Conservation (phyloP, 2,329 filamentous ascomycete genomes). For the Corniculantispora saksenae region DNA sequence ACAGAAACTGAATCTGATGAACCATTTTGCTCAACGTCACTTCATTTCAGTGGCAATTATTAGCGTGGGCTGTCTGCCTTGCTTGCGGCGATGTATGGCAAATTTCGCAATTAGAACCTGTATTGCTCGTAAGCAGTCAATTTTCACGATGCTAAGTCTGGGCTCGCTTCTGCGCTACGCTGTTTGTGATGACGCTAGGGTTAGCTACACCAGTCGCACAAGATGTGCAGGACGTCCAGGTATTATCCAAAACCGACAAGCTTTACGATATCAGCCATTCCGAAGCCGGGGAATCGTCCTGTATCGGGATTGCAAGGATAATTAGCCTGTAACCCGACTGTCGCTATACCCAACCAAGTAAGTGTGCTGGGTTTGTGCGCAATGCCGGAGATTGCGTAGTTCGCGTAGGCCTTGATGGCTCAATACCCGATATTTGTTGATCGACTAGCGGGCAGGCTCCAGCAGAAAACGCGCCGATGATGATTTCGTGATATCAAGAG, state of each 20-base stretch:
- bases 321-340: background rate
- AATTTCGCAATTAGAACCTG: background rate
- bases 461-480: too few species aligned
- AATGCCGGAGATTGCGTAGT: background rate
- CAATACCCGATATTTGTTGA: background rate
- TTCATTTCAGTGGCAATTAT: background rate
- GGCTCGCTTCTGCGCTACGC: background rate
- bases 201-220: background rate
- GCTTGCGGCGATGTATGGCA: background rate
- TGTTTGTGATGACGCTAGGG: background rate
- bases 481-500: too few species aligned
- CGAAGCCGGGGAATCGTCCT: background rate
- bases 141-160: background rate
- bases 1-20: background rate
- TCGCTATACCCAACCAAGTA: background rate
- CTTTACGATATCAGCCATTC: background rate
- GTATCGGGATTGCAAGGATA: constrained; percentile 2
- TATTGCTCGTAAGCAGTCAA: background rate
- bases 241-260: background rate
- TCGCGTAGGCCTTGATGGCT: background rate
- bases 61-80: background rate
- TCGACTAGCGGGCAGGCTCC: background rate
- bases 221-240: background rate
- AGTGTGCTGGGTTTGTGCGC: background rate
- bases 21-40: too few species aligned